Percentiles rank a stretch among this genome's conserved stretches.
phyloP scores from a whole-genome alignment of 306 rosid species.

The Sechiopsis laciniata region DNA sequence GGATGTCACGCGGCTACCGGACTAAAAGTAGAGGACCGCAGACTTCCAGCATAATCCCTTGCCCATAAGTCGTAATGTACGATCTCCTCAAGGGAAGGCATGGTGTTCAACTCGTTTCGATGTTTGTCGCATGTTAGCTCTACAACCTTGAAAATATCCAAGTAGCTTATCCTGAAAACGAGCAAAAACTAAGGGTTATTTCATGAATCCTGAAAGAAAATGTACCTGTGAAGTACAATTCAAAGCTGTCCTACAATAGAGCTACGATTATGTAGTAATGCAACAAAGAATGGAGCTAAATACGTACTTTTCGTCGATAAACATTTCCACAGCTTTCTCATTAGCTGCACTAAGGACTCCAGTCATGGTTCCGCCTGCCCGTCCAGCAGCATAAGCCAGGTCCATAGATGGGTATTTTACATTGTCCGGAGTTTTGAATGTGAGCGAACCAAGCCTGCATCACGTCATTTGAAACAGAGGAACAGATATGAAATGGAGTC shows the following conservation, averaged over 20 bases:
- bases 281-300: not conserved
- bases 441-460: conserved; percentile 91
- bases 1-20: conserved; percentile 55
- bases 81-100: conserved; percentile 92
- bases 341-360: conserved; percentile 99
- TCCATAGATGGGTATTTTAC: conserved; percentile 92
- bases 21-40: conserved; percentile 39
- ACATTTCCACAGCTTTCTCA: conserved; percentile 98
- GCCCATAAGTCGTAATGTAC: conserved; percentile 89
- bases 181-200: not conserved
- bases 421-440: conserved; percentile 86
- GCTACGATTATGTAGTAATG: not conserved
- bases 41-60: conserved; percentile 58
- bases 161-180: conserved; percentile 68
- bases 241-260: not conserved
- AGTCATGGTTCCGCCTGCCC: conserved; percentile 98
- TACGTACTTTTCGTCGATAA: conserved; percentile 78
- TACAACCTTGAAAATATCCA: conserved; percentile 89
- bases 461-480: not conserved
- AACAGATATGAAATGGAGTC: not conserved
- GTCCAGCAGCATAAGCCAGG: conserved; percentile 94
- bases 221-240: not conserved
- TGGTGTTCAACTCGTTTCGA: conserved; percentile 45
- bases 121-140: conserved; percentile 87
- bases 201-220: not conserved